Conservation (phyloP, 2,329 filamentous ascomycete genomes). For the Aspergillus aculeatus region DNA sequence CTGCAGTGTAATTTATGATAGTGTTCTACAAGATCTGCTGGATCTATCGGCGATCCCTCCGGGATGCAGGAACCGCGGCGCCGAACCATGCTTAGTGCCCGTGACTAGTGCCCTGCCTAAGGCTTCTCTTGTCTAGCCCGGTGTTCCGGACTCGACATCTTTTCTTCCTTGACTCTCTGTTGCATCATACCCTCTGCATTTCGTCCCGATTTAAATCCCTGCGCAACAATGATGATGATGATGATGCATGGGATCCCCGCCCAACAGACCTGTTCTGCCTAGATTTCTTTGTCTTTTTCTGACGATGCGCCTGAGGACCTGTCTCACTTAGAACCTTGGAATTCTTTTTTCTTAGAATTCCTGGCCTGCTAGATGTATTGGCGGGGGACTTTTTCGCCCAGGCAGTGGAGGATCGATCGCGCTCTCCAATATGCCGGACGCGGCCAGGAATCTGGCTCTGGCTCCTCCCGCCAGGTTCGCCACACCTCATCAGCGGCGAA, state of each 20-base stretch:
- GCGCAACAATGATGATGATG: not conserved
- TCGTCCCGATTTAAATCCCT: not conserved
- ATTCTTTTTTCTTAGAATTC: not conserved
- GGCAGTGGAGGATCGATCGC: conserved; percentile 24
- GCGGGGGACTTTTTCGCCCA: conserved; percentile 20
- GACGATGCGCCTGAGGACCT: not conserved
- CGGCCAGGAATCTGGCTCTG: conserved; percentile 26
- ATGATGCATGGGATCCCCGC: not conserved
- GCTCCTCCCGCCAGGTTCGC: conserved; percentile 22
- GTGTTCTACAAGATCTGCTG: no score
- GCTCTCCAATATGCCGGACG: conserved; percentile 31
- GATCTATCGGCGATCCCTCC: not conserved
- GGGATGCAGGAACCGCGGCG: not conserved
- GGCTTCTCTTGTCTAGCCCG: not conserved
- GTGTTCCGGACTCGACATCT: not conserved
- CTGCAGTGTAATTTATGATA: no score
- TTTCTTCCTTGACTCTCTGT: not conserved
- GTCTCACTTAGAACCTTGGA: not conserved
- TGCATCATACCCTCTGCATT: not conserved
- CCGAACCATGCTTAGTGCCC: not conserved
- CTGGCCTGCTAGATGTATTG: conserved; percentile 33
- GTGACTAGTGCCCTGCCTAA: not conserved
- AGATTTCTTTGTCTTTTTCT: not conserved
- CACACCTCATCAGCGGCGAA: conserved; percentile 33
- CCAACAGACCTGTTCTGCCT: not conserved